Conservation (phyloP, 1,284 basidiomycete species). For the Xerocomus nothofagi region DNA sequence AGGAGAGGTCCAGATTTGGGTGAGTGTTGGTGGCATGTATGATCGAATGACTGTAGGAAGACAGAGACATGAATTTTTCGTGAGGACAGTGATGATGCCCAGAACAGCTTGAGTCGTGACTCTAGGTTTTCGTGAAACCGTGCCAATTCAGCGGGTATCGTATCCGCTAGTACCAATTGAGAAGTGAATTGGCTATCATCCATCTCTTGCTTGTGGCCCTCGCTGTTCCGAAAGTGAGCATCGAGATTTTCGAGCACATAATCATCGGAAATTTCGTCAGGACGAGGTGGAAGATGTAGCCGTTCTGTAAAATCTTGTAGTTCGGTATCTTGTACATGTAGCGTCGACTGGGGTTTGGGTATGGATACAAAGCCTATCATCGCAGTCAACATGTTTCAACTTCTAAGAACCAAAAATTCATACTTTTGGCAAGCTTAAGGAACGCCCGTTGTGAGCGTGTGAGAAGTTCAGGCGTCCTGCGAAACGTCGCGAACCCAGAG, state of each 20-base stretch:
- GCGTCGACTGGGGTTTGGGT: slow-evolving; percentile 45
- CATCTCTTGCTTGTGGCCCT: slow-evolving; percentile 18
- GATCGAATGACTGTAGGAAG: slow-evolving; percentile 42
- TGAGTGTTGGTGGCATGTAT: slow-evolving; percentile 15
- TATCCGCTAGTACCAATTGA: slow-evolving; percentile 14
- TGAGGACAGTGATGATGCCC: slow-evolving; percentile 65
- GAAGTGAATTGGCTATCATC: slow-evolving; percentile 22
- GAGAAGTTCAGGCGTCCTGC: slow-evolving; percentile 59
- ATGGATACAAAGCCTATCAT: slow-evolving; percentile 60
- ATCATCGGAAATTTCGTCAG: slow-evolving; percentile 60
- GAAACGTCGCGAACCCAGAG: slow-evolving; percentile 71
- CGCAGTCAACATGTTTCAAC: neutral
- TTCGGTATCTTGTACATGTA: slow-evolving; percentile 23
- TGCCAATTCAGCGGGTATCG: slow-evolving; percentile 40
- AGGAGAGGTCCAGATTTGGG: slow-evolving; percentile 47
- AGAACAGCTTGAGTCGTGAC: slow-evolving; percentile 73
- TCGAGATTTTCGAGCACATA: slow-evolving; percentile 46
- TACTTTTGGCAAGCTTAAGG: slow-evolving; percentile 75
- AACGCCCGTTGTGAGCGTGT: slow-evolving; percentile 77
- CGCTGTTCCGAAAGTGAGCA: slow-evolving; percentile 24
- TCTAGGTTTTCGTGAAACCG: slow-evolving; percentile 74
- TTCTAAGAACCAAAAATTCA: slow-evolving; percentile 9
- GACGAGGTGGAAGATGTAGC: slow-evolving; percentile 55
- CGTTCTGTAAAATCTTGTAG: slow-evolving; percentile 44
- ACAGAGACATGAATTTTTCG: slow-evolving; percentile 59